A percentile compares a stretch with the other conserved stretches of the same genome.
Conservation (phyloP, 169 alveolate species). For the Plasmodium gallinaceum region DNA sequence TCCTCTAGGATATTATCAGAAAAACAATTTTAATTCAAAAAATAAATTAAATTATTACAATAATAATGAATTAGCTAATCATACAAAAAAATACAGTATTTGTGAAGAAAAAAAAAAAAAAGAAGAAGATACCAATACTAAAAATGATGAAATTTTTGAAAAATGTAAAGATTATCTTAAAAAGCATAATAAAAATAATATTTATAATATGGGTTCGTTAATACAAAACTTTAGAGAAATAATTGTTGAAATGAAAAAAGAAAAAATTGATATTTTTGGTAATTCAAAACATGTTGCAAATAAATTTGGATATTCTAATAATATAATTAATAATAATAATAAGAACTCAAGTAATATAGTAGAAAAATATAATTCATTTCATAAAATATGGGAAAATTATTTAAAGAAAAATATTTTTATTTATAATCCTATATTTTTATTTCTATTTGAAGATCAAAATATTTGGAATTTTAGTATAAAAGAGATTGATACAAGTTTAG, state of each 20-base stretch:
- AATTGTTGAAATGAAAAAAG: conserved; percentile 20
- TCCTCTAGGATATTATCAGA: conserved; percentile 44
- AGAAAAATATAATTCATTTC: background rate
- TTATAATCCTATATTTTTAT: conserved; percentile 21
- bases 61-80: too few species aligned
- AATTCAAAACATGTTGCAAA: background rate
- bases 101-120: too few species aligned
- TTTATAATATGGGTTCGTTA: conserved; percentile 4
- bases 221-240: conserved; percentile 20
- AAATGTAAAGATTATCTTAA: too few species aligned
- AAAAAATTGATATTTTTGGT: conserved; percentile 10
- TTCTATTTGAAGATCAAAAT: conserved; percentile 8
- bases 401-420: background rate
- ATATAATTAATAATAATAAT: background rate
- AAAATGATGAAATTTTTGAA: too few species aligned
- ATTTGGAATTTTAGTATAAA: conserved; percentile 9
- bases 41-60: too few species aligned
- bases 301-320: background rate
- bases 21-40: too few species aligned
- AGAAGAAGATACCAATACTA: too few species aligned
- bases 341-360: background rate
- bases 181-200: background rate
- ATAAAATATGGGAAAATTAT: conserved; percentile 5
- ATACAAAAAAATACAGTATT: too few species aligned
- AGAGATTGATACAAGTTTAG: background rate